Conservation (phyloP, 192 early-diverging fungal species). For the Coemansia brasiliensis region DNA sequence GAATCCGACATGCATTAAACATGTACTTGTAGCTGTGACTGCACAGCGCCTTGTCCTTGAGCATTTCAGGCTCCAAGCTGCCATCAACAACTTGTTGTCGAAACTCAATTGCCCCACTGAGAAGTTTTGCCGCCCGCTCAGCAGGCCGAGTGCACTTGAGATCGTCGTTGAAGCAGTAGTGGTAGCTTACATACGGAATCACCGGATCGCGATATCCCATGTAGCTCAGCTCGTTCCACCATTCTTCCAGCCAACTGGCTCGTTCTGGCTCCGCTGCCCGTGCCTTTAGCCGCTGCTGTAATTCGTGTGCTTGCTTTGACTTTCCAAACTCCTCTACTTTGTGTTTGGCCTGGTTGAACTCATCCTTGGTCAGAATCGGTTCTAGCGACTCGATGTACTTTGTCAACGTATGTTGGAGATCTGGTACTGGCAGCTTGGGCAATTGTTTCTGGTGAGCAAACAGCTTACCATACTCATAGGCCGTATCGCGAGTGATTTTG, state of each 20-base stretch:
- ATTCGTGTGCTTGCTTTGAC: slow-evolving; percentile 71
- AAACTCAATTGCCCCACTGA: slow-evolving; percentile 82
- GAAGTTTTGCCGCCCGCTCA: slow-evolving; percentile 83
- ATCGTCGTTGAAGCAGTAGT: slow-evolving; percentile 91
- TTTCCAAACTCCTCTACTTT: slow-evolving; percentile 73
- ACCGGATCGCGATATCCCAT: slow-evolving; percentile 93
- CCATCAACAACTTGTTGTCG: slow-evolving; percentile 72
- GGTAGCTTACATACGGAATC: slow-evolving; percentile 95
- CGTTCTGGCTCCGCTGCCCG: slow-evolving; percentile 66
- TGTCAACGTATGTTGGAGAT: slow-evolving; percentile 69
- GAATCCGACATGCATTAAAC: slow-evolving; percentile 96
- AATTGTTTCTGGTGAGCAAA: slow-evolving; percentile 67
- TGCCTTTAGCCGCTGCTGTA: slow-evolving; percentile 80
- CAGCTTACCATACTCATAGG: slow-evolving; percentile 56
- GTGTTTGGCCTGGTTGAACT: slow-evolving; percentile 65
- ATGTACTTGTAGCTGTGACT: slow-evolving; percentile 92
- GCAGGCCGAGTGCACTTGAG: slow-evolving; percentile 67
- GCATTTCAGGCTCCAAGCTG: slow-evolving; percentile 78
- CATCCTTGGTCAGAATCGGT: slow-evolving; percentile 65
- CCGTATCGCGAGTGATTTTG: slow-evolving; percentile 7
- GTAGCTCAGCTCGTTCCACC: slow-evolving; percentile 97
- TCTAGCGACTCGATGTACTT: slow-evolving; percentile 80
- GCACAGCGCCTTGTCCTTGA: slow-evolving; percentile 72
- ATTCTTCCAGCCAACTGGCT: slow-evolving; percentile 90
- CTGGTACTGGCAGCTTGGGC: slow-evolving; percentile 87